phyloP scores from a whole-genome alignment of 1,284 basidiomycete species.

The Rhodotorula sp. region DNA sequence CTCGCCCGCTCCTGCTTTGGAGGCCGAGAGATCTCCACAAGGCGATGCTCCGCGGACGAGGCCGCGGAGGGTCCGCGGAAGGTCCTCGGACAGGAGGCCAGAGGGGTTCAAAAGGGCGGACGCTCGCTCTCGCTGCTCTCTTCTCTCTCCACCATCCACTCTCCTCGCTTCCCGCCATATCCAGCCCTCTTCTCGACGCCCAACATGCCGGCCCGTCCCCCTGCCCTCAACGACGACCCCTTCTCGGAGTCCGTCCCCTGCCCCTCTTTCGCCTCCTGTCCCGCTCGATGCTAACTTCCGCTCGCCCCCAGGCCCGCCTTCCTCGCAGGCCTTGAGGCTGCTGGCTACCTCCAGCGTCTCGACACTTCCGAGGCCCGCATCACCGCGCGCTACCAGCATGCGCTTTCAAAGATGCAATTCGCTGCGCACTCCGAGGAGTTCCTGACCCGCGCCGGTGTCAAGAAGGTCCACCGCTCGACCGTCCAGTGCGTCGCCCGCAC shows the following conservation, averaged over 20 bases:
- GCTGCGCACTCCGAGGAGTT: slow-evolving; percentile 37
- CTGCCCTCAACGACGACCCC: slow-evolving; percentile 14
- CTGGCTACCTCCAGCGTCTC: slow-evolving; percentile 38
- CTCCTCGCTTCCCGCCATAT: not conserved
- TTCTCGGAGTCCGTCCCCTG: slow-evolving; percentile 10
- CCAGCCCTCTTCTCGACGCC: too few relatives aligned
- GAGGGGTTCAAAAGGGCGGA: not conserved
- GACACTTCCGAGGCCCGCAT: slow-evolving; percentile 35
- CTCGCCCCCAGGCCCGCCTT: slow-evolving; percentile 16
- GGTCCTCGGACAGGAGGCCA: not conserved
- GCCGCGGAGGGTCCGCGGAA: not conserved
- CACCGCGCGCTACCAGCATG: slow-evolving; percentile 40
- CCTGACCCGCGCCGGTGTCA: slow-evolving; percentile 29
- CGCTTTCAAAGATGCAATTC: slow-evolving; percentile 33
- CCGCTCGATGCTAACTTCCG: not conserved
- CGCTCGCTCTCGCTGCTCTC: not conserved
- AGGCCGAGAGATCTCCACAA: too few relatives aligned
- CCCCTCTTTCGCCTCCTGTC: not conserved
- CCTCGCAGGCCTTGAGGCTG: slow-evolving; percentile 32
- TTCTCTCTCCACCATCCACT: not conserved
- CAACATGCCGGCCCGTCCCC: not conserved
- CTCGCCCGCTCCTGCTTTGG: too few relatives aligned
- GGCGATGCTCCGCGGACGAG: not conserved
- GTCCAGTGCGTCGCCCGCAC: slow-evolving; percentile 16
- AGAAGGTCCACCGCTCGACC: slow-evolving; percentile 35